Percentiles rank a stretch among this genome's conserved stretches.
phyloP scores from a whole-genome alignment of 169 alveolate genomes.

The Cystoisospora suis region DNA sequence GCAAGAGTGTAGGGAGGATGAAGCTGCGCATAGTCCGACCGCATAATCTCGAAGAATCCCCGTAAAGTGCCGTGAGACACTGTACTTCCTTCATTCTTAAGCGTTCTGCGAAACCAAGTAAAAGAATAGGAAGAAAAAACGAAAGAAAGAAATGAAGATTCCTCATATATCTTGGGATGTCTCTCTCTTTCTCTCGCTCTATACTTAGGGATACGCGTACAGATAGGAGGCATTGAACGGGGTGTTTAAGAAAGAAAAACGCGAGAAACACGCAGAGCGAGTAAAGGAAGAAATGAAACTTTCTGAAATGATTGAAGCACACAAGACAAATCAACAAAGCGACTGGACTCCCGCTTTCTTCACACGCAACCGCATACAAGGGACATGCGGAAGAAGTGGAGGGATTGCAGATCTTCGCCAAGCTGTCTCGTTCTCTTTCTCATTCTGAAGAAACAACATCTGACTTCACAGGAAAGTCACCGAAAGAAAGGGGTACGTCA shows the following conservation, averaged over 20 bases:
- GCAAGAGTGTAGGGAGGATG: conserved; percentile 80
- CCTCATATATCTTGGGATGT: not conserved
- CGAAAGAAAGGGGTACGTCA: too few species aligned
- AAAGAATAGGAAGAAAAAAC: too few species aligned
- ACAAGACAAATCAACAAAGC: not conserved
- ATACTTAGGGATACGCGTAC: not conserved
- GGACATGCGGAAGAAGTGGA: too few species aligned
- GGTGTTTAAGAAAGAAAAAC: not conserved
- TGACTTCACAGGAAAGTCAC: too few species aligned
- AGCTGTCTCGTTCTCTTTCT: too few species aligned
- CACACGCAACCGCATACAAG: too few species aligned
- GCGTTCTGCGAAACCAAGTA: conserved; percentile 49
- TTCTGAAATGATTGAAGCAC: not conserved
- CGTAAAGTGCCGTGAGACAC: conserved; percentile 88
- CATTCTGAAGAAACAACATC: too few species aligned
- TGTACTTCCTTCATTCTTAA: conserved; percentile 79
- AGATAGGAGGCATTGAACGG: not conserved
- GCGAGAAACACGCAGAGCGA: not conserved
- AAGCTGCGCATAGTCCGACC: conserved; percentile 81
- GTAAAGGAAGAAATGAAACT: not conserved
- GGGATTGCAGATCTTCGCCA: too few species aligned
- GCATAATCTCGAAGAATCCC: conserved; percentile 87
- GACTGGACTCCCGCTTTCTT: not conserved
- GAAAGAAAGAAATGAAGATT: too few species aligned
- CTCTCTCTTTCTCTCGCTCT: not conserved